Evolutionary conservation across 208 protist species (phyloP).

Genomic region (Acanthamoeba divionensis): DNA sequence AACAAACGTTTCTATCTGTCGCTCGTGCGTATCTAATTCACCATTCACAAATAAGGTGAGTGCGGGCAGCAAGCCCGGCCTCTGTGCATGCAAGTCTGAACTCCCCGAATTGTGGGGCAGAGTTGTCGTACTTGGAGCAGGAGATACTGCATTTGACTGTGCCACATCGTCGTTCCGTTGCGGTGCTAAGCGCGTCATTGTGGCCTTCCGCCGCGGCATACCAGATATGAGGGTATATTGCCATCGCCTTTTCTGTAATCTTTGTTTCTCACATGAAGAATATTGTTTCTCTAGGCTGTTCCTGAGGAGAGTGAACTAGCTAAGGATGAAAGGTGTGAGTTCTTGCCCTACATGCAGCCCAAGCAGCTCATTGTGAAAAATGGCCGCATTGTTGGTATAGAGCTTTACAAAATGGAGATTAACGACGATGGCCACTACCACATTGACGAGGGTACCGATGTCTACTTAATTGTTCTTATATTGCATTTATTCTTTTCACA

Average conservation of each 20-base stretch:
- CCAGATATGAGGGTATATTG: constrained; percentile 85
- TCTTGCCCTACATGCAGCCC: constrained; percentile 80
- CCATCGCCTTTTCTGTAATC: background rate
- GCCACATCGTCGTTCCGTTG: constrained; percentile 80
- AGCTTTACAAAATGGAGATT: constrained; percentile 82
- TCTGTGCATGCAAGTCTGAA: constrained; percentile 76
- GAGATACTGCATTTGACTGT: constrained; percentile 90
- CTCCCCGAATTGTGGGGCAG: constrained; percentile 80
- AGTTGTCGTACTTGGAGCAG: constrained; percentile 88
- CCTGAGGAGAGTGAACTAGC: too few relatives aligned
- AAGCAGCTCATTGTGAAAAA: constrained; percentile 76
- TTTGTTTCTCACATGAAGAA: background rate
- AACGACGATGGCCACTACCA: constrained; percentile 76
- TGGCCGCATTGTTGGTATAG: constrained; percentile 75
- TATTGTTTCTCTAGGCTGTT: constrained; percentile 69
- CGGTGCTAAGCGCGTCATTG: constrained; percentile 79
- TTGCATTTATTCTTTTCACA: background rate
- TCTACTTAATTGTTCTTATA: background rate
- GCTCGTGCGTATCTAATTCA: background rate
- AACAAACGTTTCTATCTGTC: too few relatives aligned
- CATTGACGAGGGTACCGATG: constrained; percentile 73
- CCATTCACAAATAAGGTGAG: constrained; percentile 55
- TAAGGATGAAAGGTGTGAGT: constrained; percentile 81
- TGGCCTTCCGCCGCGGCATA: constrained; percentile 82
- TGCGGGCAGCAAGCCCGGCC: constrained; percentile 79